phyloP scores from a whole-genome alignment of 2,329 filamentous ascomycete genomes.

The Aspergillus sp. region DNA sequence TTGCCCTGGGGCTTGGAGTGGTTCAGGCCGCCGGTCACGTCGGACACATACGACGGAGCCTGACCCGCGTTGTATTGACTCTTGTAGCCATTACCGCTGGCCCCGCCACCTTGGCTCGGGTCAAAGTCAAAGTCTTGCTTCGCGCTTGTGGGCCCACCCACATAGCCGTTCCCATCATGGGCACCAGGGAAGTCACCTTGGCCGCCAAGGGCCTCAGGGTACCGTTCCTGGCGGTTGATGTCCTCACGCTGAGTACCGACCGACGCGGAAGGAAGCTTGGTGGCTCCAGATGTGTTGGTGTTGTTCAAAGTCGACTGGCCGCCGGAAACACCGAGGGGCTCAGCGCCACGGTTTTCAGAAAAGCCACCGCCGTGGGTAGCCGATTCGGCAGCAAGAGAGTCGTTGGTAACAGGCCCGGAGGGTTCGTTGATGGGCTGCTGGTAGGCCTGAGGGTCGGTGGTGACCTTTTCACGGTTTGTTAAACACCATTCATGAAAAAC shows the following conservation, averaged over 20 bases:
- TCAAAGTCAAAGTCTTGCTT: conserved; percentile 23
- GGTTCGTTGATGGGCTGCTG: conserved; percentile 52
- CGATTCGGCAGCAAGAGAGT: conserved; percentile 72
- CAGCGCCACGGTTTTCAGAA: conserved; percentile 49
- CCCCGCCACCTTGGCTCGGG: conserved; percentile 14
- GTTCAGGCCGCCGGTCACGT: conserved; percentile 22
- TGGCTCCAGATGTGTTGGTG: conserved; percentile 48
- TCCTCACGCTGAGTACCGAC: conserved; percentile 41
- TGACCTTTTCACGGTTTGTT: conserved; percentile 19
- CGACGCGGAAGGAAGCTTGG: conserved; percentile 41
- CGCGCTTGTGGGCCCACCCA: conserved; percentile 25
- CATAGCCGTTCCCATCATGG: conserved; percentile 28
- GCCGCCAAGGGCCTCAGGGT: conserved; percentile 31
- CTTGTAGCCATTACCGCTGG: conserved; percentile 19
- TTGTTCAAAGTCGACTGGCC: conserved; percentile 49
- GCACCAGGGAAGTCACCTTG: conserved; percentile 32
- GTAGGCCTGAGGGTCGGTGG: conserved; percentile 40
- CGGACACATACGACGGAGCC: conserved; percentile 33
- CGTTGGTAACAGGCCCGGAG: conserved; percentile 55
- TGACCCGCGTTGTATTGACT: conserved; percentile 22
- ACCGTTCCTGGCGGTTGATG: conserved; percentile 35
- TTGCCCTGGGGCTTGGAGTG: conserved; percentile 43
- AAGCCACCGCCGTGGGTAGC: conserved; percentile 53
- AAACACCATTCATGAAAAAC: not conserved
- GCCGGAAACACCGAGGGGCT: conserved; percentile 43